These are phyloP conservation scores for Paraurostyla sp. DNA, from an alignment of 73 alveolate species.

Conservation along the genomic window DNA sequence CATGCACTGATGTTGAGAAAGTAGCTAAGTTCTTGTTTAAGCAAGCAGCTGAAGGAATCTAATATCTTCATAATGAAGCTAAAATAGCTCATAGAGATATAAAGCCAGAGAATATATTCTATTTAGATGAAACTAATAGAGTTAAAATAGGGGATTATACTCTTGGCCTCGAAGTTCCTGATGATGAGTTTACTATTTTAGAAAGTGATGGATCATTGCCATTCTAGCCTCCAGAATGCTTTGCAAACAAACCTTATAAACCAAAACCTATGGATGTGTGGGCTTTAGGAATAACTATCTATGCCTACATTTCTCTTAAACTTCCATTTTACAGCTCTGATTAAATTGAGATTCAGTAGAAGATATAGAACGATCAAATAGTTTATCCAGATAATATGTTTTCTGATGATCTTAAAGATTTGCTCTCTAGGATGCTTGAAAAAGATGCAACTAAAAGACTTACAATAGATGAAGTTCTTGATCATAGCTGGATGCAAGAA, in stretches of 20 bases:
- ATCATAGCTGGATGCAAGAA: conserved; percentile 36
- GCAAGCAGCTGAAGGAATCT: conserved; percentile 22
- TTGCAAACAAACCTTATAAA: neutral
- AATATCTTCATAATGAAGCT: conserved; percentile 26
- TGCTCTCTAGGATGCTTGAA: neutral
- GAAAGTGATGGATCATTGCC: conserved; percentile 9
- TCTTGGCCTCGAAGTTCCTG: neutral
- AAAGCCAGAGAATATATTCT: conserved; percentile 43
- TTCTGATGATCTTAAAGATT: conserved; percentile 8
- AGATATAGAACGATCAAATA: neutral
- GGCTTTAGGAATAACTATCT: conserved; percentile 62
- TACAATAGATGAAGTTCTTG: neutral
- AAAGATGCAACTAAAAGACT: conserved; percentile 25
- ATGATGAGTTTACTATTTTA: neutral
- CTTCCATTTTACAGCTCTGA: conserved; percentile 26
- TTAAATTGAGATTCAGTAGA: neutral
- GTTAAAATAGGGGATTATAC: conserved; percentile 56
- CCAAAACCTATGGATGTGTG: conserved; percentile 64
- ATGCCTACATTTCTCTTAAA: neutral
- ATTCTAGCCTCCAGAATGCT: conserved; percentile 42
- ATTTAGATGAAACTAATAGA: neutral
- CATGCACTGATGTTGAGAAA: conserved; percentile 9
- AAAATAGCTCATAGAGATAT: conserved; percentile 60
- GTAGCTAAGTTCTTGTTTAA: conserved; percentile 13
- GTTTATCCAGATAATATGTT: neutral